A percentile compares a stretch with the other conserved stretches of the same genome.
Conservation (phyloP, 805 yeast genomes). For the Scheffersomyces spartinae region DNA sequence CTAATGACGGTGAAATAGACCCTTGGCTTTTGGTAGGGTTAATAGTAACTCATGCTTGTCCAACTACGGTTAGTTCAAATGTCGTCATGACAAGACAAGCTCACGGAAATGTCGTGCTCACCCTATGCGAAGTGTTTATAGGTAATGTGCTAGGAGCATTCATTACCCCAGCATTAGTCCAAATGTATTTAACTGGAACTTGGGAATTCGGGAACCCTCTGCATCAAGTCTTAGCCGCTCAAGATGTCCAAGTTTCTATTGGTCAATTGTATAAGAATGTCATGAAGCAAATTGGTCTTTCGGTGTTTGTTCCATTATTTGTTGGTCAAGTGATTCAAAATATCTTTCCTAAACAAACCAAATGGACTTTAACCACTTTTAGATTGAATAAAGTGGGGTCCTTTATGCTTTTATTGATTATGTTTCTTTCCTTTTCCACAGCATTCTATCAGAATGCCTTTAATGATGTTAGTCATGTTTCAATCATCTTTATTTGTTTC, state of each 20-base stretch:
- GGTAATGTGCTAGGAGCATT: slow-evolving; percentile 84
- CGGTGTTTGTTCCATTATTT: slow-evolving; percentile 74
- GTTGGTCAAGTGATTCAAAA: slow-evolving; percentile 83
- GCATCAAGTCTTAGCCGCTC: slow-evolving; percentile 36
- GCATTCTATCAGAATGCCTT: slow-evolving; percentile 81
- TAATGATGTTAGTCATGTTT: slow-evolving; percentile 51
- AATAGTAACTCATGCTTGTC: slow-evolving; percentile 76
- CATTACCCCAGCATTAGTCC: slow-evolving; percentile 75
- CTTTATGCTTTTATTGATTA: slow-evolving; percentile 64
- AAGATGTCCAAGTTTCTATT: slow-evolving; percentile 33
- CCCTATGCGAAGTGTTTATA: slow-evolving; percentile 74
- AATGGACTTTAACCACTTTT: slow-evolving; percentile 47
- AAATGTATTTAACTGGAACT: slow-evolving; percentile 45
- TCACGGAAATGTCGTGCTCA: slow-evolving; percentile 67
- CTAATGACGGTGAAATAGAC: slow-evolving; percentile 49
- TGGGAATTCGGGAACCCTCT: slow-evolving; percentile 77
- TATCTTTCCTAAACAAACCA: slow-evolving; percentile 50
- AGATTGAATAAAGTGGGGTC: slow-evolving; percentile 65
- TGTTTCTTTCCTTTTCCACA: slow-evolving; percentile 74
- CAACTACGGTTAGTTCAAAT: slow-evolving; percentile 86
- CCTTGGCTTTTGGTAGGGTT: slow-evolving; percentile 74
- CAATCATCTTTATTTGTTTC: slow-evolving; percentile 68
- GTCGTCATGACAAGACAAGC: slow-evolving; percentile 88
- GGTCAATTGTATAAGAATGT: slow-evolving; percentile 55
- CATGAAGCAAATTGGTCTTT: slow-evolving; percentile 78